These are phyloP conservation scores for Scutellaria minor DNA, from an alignment of 257 asterid species.

Conservation along the genomic window DNA sequence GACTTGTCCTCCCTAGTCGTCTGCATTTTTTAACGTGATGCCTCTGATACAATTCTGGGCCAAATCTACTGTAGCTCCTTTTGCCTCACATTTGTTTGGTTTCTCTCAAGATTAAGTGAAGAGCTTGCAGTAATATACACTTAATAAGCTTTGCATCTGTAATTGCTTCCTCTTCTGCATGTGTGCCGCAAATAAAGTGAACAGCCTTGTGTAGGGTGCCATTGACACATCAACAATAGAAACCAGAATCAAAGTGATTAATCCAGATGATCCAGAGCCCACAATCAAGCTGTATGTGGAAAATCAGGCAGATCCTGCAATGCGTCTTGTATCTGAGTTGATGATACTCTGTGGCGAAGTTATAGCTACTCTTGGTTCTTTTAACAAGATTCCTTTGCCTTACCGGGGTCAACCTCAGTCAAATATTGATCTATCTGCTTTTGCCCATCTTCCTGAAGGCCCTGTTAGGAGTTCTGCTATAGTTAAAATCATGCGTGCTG, in stretches of 20 bases:
- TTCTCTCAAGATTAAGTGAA: constrained; percentile 12
- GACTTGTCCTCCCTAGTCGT: neutral
- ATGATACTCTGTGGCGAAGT: constrained; percentile 99
- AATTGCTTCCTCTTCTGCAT: constrained; percentile 1
- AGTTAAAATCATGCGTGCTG: constrained; percentile 84
- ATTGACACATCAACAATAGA: constrained; percentile 80
- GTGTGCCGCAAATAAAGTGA: constrained; percentile 24
- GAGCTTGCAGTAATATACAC: constrained; percentile 15
- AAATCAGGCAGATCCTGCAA: constrained; percentile 92
- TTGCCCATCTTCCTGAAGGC: constrained; percentile 95
- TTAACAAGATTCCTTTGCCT: constrained; percentile 77
- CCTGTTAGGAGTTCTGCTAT: constrained; percentile 90
- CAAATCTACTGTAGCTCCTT: constrained; percentile 7
- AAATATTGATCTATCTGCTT: constrained; percentile 73
- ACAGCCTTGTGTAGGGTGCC: constrained; percentile 71
- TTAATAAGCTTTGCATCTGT: constrained; percentile 14
- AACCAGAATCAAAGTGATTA: constrained; percentile 77
- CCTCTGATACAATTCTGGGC: constrained; percentile 1
- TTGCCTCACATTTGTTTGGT: constrained; percentile 4
- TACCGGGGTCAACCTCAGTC: constrained; percentile 98
- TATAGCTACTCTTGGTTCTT: constrained; percentile 82
- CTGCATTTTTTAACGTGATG: constrained; percentile 5
- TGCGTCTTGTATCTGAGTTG: constrained; percentile 97
- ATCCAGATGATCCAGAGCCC: constrained; percentile 94
- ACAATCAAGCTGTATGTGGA: constrained; percentile 84